A percentile compares a stretch with the other conserved stretches of the same genome.
These are phyloP conservation scores for Zalaria obscura DNA, from an alignment of 2,329 filamentous ascomycete genomes.

Conservation along the genomic window DNA sequence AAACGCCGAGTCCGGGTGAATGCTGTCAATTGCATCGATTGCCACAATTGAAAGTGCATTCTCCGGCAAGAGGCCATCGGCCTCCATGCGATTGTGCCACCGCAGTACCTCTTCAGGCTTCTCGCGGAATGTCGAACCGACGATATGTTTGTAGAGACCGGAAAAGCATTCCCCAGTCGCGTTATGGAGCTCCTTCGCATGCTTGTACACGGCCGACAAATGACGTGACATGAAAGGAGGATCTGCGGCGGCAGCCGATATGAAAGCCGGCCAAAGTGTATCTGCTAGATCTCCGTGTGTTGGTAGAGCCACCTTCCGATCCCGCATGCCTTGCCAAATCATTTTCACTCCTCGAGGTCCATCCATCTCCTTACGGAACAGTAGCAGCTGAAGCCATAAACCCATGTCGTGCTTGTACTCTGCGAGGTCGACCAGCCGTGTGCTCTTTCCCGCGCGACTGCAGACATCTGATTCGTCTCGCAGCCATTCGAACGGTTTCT, in stretches of 20 bases:
- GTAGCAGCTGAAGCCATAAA: slow-evolving; percentile 27
- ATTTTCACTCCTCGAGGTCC: slow-evolving; percentile 25
- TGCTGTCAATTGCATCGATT: slow-evolving; percentile 8
- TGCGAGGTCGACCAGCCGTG: slow-evolving; percentile 17
- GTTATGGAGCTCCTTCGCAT: slow-evolving; percentile 27
- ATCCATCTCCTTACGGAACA: slow-evolving; percentile 25
- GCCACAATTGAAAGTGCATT: slow-evolving; percentile 10
- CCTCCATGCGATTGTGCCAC: slow-evolving; percentile 20
- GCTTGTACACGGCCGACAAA: slow-evolving; percentile 21
- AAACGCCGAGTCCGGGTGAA: slow-evolving; percentile 4
- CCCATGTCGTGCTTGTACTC: slow-evolving; percentile 16
- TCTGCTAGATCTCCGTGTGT: slow-evolving; percentile 22
- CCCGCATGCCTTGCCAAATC: slow-evolving; percentile 28
- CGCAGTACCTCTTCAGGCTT: slow-evolving; percentile 12
- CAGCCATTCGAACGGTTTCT: slow-evolving; percentile 8
- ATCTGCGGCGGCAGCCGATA: slow-evolving; percentile 19
- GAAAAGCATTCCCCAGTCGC: slow-evolving; percentile 20
- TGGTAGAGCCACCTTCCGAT: slow-evolving; percentile 24
- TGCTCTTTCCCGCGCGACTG: slow-evolving; percentile 1
- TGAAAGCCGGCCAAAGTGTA: slow-evolving; percentile 31
- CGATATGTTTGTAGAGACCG: slow-evolving; percentile 28
- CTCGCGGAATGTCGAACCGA: slow-evolving; percentile 24
- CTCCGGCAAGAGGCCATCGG: slow-evolving; percentile 19
- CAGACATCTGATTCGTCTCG: slow-evolving; percentile 18
- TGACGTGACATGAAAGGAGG: slow-evolving; percentile 16